phyloP scores from a whole-genome alignment of 192 early-diverging fungal genomes.

The Chytriomyces confervae region DNA sequence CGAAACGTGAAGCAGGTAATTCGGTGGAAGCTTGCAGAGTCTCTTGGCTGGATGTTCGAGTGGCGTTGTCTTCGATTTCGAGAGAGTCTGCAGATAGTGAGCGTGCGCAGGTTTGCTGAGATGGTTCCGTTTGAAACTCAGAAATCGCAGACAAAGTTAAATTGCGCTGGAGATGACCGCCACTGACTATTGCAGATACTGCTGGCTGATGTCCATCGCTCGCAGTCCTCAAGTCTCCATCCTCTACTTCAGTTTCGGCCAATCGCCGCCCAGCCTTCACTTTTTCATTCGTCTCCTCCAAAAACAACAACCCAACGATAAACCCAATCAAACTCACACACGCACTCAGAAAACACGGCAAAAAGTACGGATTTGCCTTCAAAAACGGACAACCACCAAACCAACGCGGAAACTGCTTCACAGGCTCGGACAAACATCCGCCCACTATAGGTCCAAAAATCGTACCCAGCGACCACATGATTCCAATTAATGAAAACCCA shows the following conservation, averaged over 20 bases:
- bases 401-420: slow-evolving; percentile 62
- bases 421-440: slow-evolving; percentile 81
- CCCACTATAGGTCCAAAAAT: slow-evolving; percentile 74
- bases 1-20: not conserved
- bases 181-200: not conserved
- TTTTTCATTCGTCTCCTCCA: slow-evolving; percentile 45
- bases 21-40: not conserved
- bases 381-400: slow-evolving; percentile 67
- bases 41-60: not conserved
- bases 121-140: not conserved
- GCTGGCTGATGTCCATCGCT: not conserved
- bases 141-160: not conserved
- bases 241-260: not conserved
- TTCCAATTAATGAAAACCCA: slow-evolving; percentile 78
- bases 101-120: not conserved
- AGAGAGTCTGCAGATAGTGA: not conserved
- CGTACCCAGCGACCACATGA: slow-evolving; percentile 39
- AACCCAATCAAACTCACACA: slow-evolving; percentile 68
- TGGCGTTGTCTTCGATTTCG: slow-evolving; percentile 17
- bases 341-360: slow-evolving; percentile 79
- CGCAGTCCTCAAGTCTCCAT: not conserved
- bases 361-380: slow-evolving; percentile 74
- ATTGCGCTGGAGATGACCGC: not conserved
- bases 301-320: slow-evolving; percentile 58
- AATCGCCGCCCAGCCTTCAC: not conserved